Evolutionary conservation across 148 eudicot species (phyloP), one percentile per base, ranked within the genome.

Genomic region (Linanthus parryae): DNA sequence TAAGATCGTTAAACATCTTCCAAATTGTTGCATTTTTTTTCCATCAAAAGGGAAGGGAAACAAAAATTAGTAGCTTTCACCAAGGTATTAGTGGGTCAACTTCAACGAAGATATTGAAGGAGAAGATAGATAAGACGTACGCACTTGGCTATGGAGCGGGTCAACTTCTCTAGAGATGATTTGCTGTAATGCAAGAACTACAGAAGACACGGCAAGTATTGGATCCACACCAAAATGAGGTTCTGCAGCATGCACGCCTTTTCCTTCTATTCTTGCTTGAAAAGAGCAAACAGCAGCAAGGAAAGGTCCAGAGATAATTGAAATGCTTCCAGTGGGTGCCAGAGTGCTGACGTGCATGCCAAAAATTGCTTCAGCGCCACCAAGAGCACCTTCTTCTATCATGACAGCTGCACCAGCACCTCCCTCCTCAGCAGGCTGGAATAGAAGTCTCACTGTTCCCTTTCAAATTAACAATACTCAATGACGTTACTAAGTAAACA

Each of bases 341-440:
- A 15, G 31, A 55, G n/a, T 59, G 53, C 72, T 75, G 31, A 78
- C 65, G 48, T 87, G 96, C 83, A 87, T 76, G 5, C 85, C 96
- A 38, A 87, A 87, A 17, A 87, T 87, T 5, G 83, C 96, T 63
- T 81, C 63, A 23, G 85, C 74, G 25, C 68, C 73, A 10, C 88
- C 83, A 19, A 87, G 85, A 55, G 85, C 96, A 16, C 92, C 96
- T 62, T 83, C 92, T 54, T 73, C 72, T 71, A 83, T 73, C 96
- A 87, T 83, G 66, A 75, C 52, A 52, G 80, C 48, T 48, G 92
- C 96, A 48, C 95, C 95, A 3, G 91, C 95, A 22, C 91, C 91
- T 47, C 88, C 87, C 67, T 87, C 95, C 71, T 87, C 95, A 11
- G 92, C 96, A 27, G 96, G 92, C 68, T 87, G 96, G 67, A 87